Conservation (phyloP, 2,329 filamentous ascomycete species). For the Paecilomyces niveus region DNA sequence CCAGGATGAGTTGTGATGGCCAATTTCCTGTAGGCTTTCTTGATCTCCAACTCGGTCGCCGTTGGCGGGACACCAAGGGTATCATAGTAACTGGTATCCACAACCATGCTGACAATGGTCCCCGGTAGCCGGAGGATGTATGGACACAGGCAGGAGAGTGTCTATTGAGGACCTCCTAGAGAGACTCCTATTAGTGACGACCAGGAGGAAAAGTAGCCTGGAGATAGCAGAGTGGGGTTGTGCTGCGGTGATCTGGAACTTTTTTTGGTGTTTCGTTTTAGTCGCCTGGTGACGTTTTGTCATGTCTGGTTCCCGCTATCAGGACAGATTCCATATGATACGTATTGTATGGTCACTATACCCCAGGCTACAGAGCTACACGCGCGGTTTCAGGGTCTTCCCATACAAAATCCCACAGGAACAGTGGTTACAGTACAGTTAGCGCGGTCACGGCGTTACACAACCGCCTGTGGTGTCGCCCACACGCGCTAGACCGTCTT, state of each 20-base stretch:
- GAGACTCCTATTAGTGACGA: background rate
- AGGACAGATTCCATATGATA: background rate
- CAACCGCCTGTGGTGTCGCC: background rate
- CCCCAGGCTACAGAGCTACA: background rate
- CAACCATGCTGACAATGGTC: slow-evolving; percentile 56
- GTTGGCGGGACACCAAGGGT: slow-evolving; percentile 75
- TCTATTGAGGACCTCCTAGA: background rate
- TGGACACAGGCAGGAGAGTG: background rate
- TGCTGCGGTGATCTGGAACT: background rate
- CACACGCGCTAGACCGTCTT: background rate
- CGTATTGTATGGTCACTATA: background rate
- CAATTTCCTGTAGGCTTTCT: slow-evolving; percentile 91
- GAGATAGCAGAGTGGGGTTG: background rate
- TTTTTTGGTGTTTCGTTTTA: slow-evolving; percentile 3
- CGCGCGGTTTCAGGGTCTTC: background rate
- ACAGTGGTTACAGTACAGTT: background rate
- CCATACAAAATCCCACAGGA: background rate
- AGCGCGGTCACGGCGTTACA: background rate
- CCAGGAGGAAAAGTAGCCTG: background rate
- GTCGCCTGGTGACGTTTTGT: background rate
- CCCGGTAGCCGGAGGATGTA: background rate
- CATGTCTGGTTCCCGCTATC: background rate
- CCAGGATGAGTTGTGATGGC: slow-evolving; percentile 90
- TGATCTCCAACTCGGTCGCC: slow-evolving; percentile 86
- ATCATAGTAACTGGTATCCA: slow-evolving; percentile 85